These are phyloP conservation scores for Friedmanniomyces endolithicus DNA, from an alignment of 495 filamentous ascomycete species.

Conservation along the genomic window DNA sequence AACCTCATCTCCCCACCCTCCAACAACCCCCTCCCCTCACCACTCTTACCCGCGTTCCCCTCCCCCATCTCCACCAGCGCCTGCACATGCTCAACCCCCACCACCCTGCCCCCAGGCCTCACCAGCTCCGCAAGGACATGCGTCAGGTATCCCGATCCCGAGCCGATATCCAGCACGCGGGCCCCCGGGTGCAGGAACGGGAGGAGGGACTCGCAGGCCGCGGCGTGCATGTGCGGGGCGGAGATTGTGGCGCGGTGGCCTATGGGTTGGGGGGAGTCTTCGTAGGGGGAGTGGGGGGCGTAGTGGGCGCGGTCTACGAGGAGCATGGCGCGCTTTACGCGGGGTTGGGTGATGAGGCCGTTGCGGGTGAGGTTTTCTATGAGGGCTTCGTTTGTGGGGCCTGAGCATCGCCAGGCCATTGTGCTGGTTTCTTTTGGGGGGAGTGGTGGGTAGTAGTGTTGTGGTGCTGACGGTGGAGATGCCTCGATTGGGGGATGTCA, in stretches of 20 bases:
- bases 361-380: conserved; percentile 65
- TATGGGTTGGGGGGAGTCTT: conserved; percentile 83
- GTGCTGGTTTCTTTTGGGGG: conserved; percentile 5
- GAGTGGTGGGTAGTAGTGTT: neutral
- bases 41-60: conserved; percentile 60
- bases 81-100: conserved; percentile 83
- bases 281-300: conserved; percentile 54
- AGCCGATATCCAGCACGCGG: conserved; percentile 75
- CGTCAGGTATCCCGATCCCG: conserved; percentile 82
- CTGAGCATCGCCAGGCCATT: conserved; percentile 91
- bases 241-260: conserved; percentile 83
- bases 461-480: neutral
- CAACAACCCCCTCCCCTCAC: conserved; percentile 51
- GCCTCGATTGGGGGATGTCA: too few species aligned
- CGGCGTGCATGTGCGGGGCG: conserved; percentile 94
- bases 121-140: conserved; percentile 78
- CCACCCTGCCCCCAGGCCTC: conserved; percentile 46
- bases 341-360: conserved; percentile 54
- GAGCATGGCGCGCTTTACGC: conserved; percentile 68
- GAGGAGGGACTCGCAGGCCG: conserved; percentile 43
- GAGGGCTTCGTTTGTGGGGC: conserved; percentile 61
- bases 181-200: conserved; percentile 35
- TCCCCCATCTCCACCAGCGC: conserved; percentile 61
- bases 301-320: conserved; percentile 84
- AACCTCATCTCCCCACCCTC: conserved; percentile 53